phyloP scores from a whole-genome alignment of 2,329 filamentous ascomycete genomes.

The Phaeosphaeriaceae sp. region DNA sequence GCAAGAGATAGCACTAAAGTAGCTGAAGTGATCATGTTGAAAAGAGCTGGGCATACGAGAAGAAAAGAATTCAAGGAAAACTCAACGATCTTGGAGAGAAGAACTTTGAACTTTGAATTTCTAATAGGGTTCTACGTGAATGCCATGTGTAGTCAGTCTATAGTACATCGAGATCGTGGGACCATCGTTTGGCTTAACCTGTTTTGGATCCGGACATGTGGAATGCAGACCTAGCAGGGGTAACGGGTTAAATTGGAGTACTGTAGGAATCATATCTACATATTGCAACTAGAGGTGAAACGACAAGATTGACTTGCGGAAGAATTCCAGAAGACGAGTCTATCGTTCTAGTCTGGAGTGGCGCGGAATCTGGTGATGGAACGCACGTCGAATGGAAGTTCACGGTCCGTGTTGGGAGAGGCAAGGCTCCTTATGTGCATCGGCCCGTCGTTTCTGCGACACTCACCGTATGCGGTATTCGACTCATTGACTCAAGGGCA shows the following conservation, averaged over 20 bases:
- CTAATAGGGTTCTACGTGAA: background rate
- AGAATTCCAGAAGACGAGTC: constrained; percentile 18
- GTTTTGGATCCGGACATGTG: constrained; percentile 20
- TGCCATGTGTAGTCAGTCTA: background rate
- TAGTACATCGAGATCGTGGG: background rate
- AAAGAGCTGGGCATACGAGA: background rate
- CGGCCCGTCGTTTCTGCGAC: background rate
- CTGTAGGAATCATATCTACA: constrained; percentile 28
- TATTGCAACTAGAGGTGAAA: constrained; percentile 14
- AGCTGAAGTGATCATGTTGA: constrained; percentile 31
- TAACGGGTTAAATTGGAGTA: constrained; percentile 37
- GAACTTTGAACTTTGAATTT: background rate
- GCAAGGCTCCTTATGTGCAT: background rate
- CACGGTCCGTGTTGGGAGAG: background rate
- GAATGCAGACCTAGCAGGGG: constrained; percentile 22
- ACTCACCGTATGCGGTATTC: too few species aligned
- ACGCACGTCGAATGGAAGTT: background rate
- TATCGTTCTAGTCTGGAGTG: constrained; percentile 1
- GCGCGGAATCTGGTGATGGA: background rate
- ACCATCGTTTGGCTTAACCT: background rate
- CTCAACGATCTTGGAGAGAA: background rate
- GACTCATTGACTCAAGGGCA: background rate
- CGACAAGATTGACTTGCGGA: constrained; percentile 20
- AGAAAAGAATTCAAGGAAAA: background rate
- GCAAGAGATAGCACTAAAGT: constrained; percentile 30